phyloP scores from a whole-genome alignment of 352 stramenopile genomes.

The Pythium dissotocum region DNA sequence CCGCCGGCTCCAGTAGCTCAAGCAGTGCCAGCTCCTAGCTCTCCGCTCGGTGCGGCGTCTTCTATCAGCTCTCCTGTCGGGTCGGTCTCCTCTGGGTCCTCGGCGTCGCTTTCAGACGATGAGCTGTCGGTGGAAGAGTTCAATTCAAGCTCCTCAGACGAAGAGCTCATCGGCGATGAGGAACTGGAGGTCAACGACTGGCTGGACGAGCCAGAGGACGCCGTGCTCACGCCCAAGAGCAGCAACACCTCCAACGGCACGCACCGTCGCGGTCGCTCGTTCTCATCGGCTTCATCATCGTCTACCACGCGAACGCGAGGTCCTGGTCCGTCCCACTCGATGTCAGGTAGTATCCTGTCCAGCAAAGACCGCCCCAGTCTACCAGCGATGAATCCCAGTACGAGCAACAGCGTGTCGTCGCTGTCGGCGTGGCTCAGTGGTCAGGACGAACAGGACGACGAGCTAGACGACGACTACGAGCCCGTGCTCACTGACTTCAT shows the following conservation, averaged over 20 bases:
- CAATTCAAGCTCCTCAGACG: constrained; percentile 23
- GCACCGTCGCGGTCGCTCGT: constrained; percentile 34
- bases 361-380: constrained; percentile 23
- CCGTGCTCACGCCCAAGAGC: constrained; percentile 50
- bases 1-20: neutral
- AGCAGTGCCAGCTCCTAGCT: neutral
- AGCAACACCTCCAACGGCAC: constrained; percentile 50
- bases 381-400: constrained; percentile 35
- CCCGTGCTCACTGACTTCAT: constrained; percentile 74
- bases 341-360: constrained; percentile 30
- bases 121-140: constrained; percentile 26
- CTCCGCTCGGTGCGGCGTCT: neutral
- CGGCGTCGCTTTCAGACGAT: constrained; percentile 22
- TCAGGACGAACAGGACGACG: constrained; percentile 61
- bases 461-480: constrained; percentile 63
- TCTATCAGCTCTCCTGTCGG: neutral
- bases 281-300: constrained; percentile 61
- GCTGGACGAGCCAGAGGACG: constrained; percentile 73
- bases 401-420: constrained; percentile 50
- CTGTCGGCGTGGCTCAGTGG: constrained; percentile 70
- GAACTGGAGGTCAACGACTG: constrained; percentile 71
- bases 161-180: constrained; percentile 44
- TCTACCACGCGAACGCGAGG: constrained; percentile 25
- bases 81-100: constrained; percentile 9
- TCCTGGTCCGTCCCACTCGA: constrained; percentile 24